Base-by-base conservation (phyloP, 495 filamentous ascomycete species). In the Aspergillus asperescens region DNA sequence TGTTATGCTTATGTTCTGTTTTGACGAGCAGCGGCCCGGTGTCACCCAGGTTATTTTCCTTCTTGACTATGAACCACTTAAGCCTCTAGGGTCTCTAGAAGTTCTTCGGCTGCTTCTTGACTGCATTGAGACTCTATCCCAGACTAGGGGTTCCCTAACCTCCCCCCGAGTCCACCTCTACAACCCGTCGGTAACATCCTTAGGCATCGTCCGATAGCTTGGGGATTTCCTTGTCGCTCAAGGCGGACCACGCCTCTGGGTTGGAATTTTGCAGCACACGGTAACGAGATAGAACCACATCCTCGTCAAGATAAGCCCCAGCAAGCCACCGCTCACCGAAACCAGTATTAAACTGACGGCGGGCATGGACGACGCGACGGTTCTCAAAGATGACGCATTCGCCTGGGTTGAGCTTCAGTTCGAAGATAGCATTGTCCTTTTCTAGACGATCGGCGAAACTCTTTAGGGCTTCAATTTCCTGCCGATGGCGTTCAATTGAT, bases 301-400 rank as follows among this genome's bases (percentile, higher is more conserved):
- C 87, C 4, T 78, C 68, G 43, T 89, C 82, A 8, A 96, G 72
- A 71, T 96, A 96, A 0, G 88, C 75, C 3, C 91, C 92, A 62
- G 87, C 89, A 18, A 96, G 65, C 89, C 89, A 95, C 41, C 90
- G 71, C 43, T 81, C 77, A 1, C 76, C 75, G 1, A 49, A 34
- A 1, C 48, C 48, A 7, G 78, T 70, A 56, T 86, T 77, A 68
- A 96, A 97, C 32, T 80, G 74, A 7, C 71, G 73, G 20, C 92
- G 74, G 0, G 87, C 91, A 71, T 97, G 92, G 29, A 91, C 62
- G 4, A 92, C 71, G 7, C 89, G 76, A 19, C 81, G 67, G 62
- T 97, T 97, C 58, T 90, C 81, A 65, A 97, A 96, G 13, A 97
- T 78, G 23, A 87, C 89, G 57, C 87, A 92, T 51, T 92, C 82